Percentiles rank a stretch among this genome's conserved stretches.
phyloP scores from a whole-genome alignment of 192 early-diverging fungal species.

The Umbelopsis vinacea region DNA sequence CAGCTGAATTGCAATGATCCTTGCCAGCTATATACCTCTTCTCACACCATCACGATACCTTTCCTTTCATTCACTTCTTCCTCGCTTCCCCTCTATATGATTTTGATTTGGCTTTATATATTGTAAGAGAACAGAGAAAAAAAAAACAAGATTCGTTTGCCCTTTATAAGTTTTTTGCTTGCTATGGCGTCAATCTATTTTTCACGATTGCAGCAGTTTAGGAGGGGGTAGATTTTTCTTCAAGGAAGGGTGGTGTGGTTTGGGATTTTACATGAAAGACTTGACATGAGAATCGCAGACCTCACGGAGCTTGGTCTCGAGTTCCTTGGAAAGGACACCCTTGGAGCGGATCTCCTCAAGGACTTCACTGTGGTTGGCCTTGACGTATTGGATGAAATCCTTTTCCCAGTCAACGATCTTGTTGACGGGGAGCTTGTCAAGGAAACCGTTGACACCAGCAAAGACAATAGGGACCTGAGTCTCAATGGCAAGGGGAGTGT shows the following conservation, averaged over 20 bases:
- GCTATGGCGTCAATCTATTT: constrained; percentile 13
- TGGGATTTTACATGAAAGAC: constrained; percentile 63
- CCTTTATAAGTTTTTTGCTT: constrained; percentile 10
- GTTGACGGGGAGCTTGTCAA: constrained; percentile 95
- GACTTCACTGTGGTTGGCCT: constrained; percentile 85
- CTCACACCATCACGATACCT: background rate
- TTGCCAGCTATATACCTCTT: background rate
- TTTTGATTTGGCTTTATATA: constrained; percentile 2
- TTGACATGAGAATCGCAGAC: constrained; percentile 78
- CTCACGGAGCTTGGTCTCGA: constrained; percentile 90
- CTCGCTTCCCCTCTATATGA: background rate
- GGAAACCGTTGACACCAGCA: constrained; percentile 98
- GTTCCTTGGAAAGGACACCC: constrained; percentile 84
- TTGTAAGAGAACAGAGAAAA: constrained; percentile 8
- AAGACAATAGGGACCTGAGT: constrained; percentile 98
- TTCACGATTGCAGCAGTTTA: background rate
- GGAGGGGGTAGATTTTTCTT: constrained; percentile 12
- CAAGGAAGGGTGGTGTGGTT: constrained; percentile 3
- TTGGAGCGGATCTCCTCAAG: constrained; percentile 89
- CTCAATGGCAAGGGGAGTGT: constrained; percentile 94
- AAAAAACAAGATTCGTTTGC: constrained; percentile 3
- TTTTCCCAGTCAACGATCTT: constrained; percentile 92
- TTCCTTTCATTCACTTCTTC: background rate
- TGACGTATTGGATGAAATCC: constrained; percentile 84
- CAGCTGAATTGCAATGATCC: constrained; percentile 23